These are phyloP conservation scores for Trichoderma atroviride DNA, from an alignment of 2,329 filamentous ascomycete species.

Conservation along the genomic window DNA sequence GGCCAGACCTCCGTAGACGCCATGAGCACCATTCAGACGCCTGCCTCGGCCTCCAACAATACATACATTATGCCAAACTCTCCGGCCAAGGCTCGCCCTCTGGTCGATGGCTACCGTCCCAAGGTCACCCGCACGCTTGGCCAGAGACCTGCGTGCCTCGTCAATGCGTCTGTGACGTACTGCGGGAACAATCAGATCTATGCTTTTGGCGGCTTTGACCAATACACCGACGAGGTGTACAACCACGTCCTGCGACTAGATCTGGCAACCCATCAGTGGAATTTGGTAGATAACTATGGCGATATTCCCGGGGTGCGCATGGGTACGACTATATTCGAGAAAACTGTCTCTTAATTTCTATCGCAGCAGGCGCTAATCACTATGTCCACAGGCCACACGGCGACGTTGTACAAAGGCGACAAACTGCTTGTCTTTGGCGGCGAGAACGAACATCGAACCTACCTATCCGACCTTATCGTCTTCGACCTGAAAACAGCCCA, in stretches of 20 bases:
- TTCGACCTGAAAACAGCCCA: slow-evolving; percentile 93
- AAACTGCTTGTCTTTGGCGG: slow-evolving; percentile 97
- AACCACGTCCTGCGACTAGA: slow-evolving; percentile 94
- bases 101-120: slow-evolving; percentile 77
- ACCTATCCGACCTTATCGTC: slow-evolving; percentile 92
- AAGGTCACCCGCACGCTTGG: slow-evolving; percentile 78
- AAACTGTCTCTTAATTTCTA: background rate
- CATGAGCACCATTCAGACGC: slow-evolving; percentile 31
- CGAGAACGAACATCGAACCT: slow-evolving; percentile 95
- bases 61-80: slow-evolving; percentile 92
- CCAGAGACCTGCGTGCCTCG: slow-evolving; percentile 86
- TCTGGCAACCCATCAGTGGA: slow-evolving; percentile 87
- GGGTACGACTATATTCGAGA: slow-evolving; percentile 74
- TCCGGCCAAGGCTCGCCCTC: slow-evolving; percentile 67
- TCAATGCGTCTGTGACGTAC: slow-evolving; percentile 99
- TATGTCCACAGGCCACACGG: slow-evolving; percentile 75
- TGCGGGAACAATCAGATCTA: slow-evolving; percentile 97
- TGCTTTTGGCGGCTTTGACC: slow-evolving; percentile 97
- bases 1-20: slow-evolving; percentile 37
- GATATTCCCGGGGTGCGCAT: slow-evolving; percentile 96
- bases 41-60: slow-evolving; percentile 53
- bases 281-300: slow-evolving; percentile 95
- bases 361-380: slow-evolving; percentile 6
- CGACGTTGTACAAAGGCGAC: slow-evolving; percentile 88
- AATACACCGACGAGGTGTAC: slow-evolving; percentile 98